Evolutionary conservation across 2,329 filamentous ascomycete genomes (phyloP).

Genomic region (Sclerotinia nivalis): DNA sequence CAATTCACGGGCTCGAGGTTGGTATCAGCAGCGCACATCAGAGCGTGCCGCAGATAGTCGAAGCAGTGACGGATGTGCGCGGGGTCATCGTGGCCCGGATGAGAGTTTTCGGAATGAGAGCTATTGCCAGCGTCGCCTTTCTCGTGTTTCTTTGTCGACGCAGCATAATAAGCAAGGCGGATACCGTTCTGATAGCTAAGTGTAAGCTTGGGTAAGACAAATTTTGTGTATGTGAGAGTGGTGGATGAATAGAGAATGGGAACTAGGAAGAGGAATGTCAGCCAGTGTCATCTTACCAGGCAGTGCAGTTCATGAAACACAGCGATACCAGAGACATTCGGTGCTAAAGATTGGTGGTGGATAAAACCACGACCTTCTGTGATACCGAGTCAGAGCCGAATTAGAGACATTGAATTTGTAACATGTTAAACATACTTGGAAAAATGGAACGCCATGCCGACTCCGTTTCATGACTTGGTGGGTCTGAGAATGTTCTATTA

Average conservation of each 20-base stretch:
- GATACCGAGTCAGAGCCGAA: no score
- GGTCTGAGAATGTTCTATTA: no score
- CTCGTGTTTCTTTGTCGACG: not conserved
- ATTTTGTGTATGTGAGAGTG: not conserved
- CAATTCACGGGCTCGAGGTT: not conserved
- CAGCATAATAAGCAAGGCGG: not conserved
- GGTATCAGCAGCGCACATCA: conserved; percentile 1
- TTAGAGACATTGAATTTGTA: no score
- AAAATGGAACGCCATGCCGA: no score
- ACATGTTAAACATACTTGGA: no score
- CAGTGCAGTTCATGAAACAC: conserved; percentile 7
- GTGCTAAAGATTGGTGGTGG: not conserved
- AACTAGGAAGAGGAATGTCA: not conserved
- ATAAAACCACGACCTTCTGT: not conserved
- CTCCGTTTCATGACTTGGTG: no score
- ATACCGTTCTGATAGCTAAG: not conserved
- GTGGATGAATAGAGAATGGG: not conserved
- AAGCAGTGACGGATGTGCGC: conserved; percentile 6
- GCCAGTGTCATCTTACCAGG: not conserved
- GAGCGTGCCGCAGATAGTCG: not conserved
- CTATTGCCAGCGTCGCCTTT: not conserved
- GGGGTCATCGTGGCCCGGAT: not conserved
- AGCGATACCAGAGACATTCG: not conserved
- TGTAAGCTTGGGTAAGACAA: not conserved
- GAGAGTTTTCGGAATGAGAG: not conserved